phyloP scores from a whole-genome alignment of 768 basidiomycete species.

The Galerina marginata region DNA sequence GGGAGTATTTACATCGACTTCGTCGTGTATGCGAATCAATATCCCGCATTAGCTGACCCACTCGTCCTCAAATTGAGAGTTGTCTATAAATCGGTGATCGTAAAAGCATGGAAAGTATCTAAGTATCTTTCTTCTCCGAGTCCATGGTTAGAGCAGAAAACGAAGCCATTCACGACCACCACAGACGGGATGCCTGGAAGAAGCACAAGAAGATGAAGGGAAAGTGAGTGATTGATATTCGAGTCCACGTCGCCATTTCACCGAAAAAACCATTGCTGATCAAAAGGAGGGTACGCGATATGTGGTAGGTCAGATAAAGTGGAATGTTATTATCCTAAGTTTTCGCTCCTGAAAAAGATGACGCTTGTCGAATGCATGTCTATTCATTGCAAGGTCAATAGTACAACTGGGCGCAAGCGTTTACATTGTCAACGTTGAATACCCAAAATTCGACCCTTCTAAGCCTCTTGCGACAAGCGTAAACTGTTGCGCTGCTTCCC shows the following conservation, averaged over 20 bases:
- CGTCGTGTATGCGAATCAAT: no score
- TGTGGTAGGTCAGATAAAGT: no score
- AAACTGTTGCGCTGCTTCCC: slow-evolving; percentile 89
- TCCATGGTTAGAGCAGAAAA: slow-evolving; percentile 38
- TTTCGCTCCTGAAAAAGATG: no score
- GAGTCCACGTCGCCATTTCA: not conserved
- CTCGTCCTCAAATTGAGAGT: slow-evolving; percentile 31
- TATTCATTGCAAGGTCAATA: not conserved
- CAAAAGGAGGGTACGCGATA: not conserved
- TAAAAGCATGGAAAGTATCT: slow-evolving; percentile 33
- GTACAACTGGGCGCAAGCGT: not conserved
- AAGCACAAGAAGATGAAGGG: no score
- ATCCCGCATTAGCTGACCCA: no score
- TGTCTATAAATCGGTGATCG: slow-evolving; percentile 40
- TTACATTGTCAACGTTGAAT: slow-evolving; percentile 68
- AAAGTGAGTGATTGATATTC: slow-evolving; percentile 39
- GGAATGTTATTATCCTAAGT: no score
- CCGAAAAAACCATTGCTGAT: no score
- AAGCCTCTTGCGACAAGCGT: slow-evolving; percentile 83
- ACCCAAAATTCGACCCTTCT: slow-evolving; percentile 87
- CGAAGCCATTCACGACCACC: no score
- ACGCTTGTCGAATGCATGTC: not conserved
- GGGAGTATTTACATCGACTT: no score
- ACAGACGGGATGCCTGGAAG: no score
- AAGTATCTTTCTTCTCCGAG: slow-evolving; percentile 38